Base-by-base conservation (phyloP, 2,329 filamentous ascomycete species). In the Calonectria multiphialidica region DNA sequence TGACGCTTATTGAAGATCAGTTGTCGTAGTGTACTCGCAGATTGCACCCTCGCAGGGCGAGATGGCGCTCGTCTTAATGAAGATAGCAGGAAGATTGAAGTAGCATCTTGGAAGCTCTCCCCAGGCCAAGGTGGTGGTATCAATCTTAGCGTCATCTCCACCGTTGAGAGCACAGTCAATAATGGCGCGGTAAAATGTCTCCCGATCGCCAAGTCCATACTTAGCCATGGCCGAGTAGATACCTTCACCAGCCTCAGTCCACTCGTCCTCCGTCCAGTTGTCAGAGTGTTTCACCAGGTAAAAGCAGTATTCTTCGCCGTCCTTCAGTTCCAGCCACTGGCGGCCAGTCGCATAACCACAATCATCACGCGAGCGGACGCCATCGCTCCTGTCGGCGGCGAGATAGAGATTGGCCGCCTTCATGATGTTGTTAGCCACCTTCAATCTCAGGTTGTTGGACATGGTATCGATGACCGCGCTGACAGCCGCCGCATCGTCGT, bases 381-480 rank as follows among this genome's bases (percentile, higher is more conserved):
- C 7, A 9, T 59, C 53, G 9, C 53, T 59, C 35, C 28, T 59
- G 21, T 40, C 65, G 15, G 65, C 53, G 13, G 47, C 50, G 5
- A 68, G 65, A n/a, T 47, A 33, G n/a, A 68, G 50, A 9, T 47
- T 57, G 42, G 65, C 65, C 16, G 40, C 44, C 65, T 68, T 68
- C 65, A 68, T 61, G 42, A 68, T 47, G 13, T 55, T 59, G 53
- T 33, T 68, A 40, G 53, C 65, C 4, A 68, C 65, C 50, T 68
- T 68, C 53, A 47, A 40, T 12, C 21, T 23, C n/a, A 61, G 53
- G 23, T 68, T 68, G 53, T 68, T 68, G 18, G 50, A 40, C 30
- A 68, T 35, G 37, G 65, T 59, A 30, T 57, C 30, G 13, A 68
- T 55, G 30, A 68, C 53, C 1, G 45, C 40, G 15, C 30, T 61